Evolutionary conservation across 371 early-diverging fungal genomes (phyloP).

Genomic region (Capillidium heterosporum): DNA sequence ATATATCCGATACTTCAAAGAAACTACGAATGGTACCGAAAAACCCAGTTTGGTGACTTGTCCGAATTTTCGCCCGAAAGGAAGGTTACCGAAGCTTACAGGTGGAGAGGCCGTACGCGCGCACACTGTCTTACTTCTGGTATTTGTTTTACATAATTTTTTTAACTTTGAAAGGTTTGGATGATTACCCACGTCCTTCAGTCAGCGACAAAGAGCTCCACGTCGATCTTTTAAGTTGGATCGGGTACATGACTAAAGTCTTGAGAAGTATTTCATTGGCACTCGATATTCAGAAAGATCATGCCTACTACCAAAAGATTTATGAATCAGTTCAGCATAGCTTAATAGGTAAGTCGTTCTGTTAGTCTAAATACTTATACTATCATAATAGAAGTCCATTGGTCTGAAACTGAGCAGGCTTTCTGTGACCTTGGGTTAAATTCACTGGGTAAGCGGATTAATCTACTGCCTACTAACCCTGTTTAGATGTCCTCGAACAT

Average conservation of each 20-base stretch:
- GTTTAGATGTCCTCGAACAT: conserved; percentile 23
- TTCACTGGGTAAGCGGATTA: conserved; percentile 17
- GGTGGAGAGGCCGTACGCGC: conserved; percentile 80
- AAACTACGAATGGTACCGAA: conserved; percentile 68
- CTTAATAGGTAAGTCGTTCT: conserved; percentile 17
- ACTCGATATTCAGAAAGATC: conserved; percentile 31
- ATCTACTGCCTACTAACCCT: neutral
- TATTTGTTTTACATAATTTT: conserved; percentile 8
- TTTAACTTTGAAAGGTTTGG: conserved; percentile 34
- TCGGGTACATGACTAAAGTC: conserved; percentile 56
- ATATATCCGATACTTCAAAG: conserved; percentile 46
- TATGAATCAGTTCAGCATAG: conserved; percentile 25
- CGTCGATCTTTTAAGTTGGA: conserved; percentile 79
- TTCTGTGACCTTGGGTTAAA: conserved; percentile 62
- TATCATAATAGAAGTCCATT: conserved; percentile 42
- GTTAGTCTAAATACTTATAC: neutral
- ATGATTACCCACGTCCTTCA: conserved; percentile 86
- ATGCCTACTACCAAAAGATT: conserved; percentile 25
- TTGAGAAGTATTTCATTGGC: conserved; percentile 41
- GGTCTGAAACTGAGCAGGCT: conserved; percentile 47
- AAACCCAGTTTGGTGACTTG: conserved; percentile 54
- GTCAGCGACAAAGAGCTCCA: conserved; percentile 62
- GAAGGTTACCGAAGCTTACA: conserved; percentile 41
- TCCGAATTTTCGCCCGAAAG: neutral
- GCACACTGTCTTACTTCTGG: conserved; percentile 80